Evolutionary conservation across 106 monocot genomes (phyloP), one percentile per base, ranked within the genome.

Genomic region (Xerophyta viscosa): DNA sequence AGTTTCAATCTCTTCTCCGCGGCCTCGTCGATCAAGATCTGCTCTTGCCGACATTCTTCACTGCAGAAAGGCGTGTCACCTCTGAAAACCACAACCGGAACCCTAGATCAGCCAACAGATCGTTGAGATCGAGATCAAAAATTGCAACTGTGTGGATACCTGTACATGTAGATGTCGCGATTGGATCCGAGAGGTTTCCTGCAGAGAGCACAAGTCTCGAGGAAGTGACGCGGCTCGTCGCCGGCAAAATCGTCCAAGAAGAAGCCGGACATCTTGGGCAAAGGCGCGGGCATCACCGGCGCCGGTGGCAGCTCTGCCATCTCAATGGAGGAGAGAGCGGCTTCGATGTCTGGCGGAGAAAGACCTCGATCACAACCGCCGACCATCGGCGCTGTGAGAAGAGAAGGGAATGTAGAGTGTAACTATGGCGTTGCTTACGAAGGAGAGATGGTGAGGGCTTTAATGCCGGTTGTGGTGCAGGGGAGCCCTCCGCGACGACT

Each of bases 131-230:
- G n/a, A n/a, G n/a, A n/a, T n/a, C n/a, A n/a, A n/a, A n/a, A n/a
- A 10, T 6, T 4, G 12, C 6, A 1, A 8, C 10, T 15, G 0
- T 4, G 3, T 15, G 29, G 22, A 24, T 46, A 84, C 85, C 91
- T 91, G 69, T 91, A 91, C 91, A 91, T 91, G 75, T 67, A 91
- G 63, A 91, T 82, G 50, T 91, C 85, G 27, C 63, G 29, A 65
- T 81, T 71, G 14, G 58, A 58, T 33, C 69, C 71, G 52, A 91
- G 59, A 4, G 67, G 65, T 41, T 70, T 85, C 71, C 72, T 85
- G 78, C 91, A 91, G 31, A 85, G 74, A 48, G 66, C 67, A 58
- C 91, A 91, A 24, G 71, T 52, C 56, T 86, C 81, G 22, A 91
- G 74, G 43, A 78, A 81, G 71, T 84, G 70, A 52, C 23, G 74